These are phyloP conservation scores for Pistacia atlantica DNA, from an alignment of 345 rosid genomes.

Conservation along the genomic window DNA sequence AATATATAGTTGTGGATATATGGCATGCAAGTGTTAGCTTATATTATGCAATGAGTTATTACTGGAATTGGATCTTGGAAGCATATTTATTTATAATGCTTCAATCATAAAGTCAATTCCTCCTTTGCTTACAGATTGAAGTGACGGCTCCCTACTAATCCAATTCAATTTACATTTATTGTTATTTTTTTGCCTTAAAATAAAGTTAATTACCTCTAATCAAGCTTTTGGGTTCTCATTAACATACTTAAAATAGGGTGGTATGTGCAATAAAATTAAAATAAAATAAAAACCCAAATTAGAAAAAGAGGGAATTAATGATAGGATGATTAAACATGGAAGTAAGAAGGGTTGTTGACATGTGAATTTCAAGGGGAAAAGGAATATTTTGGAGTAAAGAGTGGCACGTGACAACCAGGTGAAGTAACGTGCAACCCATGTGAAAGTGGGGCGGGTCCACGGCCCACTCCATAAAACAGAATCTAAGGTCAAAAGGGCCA, in stretches of 20 bases:
- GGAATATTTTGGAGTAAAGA: conserved; percentile 49
- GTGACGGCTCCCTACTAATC: conserved; percentile 4
- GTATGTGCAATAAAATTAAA: conserved; percentile 26
- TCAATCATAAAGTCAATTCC: not conserved
- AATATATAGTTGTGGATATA: not conserved
- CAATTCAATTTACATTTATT: not conserved
- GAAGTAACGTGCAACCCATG: conserved; percentile 62
- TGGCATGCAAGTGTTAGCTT: no score
- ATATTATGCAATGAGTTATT: not conserved
- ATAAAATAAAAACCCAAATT: conserved; percentile 17
- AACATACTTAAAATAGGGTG: conserved; percentile 22
- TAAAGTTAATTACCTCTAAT: not conserved
- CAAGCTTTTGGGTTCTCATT: conserved; percentile 12
- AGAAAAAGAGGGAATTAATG: conserved; percentile 3
- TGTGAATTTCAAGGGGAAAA: conserved; percentile 1
- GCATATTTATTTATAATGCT: not conserved
- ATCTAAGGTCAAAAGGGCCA: conserved; percentile 28
- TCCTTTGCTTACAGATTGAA: not conserved
- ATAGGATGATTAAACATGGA: not conserved
- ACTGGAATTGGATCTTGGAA: not conserved
- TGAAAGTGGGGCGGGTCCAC: conserved; percentile 47
- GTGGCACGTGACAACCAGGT: conserved; percentile 57
- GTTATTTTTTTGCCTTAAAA: no score
- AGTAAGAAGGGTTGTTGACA: not conserved
- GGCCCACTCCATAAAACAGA: conserved; percentile 39